Percentiles rank a stretch among this genome's conserved stretches.
Evolutionary conservation across 1,284 basidiomycete genomes (phyloP).

Genomic region (Dichomitus squalens): DNA sequence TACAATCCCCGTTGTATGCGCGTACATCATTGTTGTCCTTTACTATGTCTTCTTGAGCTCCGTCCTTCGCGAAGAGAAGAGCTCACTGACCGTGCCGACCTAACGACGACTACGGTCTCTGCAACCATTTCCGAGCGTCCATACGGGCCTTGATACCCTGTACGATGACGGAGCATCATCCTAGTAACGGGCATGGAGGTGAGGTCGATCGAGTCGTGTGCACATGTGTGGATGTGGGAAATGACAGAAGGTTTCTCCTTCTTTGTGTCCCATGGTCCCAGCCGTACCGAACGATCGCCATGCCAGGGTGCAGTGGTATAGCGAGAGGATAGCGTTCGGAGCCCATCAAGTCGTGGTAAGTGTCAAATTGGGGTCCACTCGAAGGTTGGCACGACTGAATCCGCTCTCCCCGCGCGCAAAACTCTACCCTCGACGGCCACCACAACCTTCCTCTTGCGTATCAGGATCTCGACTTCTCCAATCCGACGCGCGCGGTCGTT

Average conservation of each 20-base stretch:
- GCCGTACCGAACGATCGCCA: not conserved
- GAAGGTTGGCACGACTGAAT: not conserved
- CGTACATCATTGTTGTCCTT: not conserved
- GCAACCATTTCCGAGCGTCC: not conserved
- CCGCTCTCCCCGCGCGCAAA: not conserved
- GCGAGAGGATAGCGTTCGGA: slow-evolving; percentile 16
- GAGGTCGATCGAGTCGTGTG: not conserved
- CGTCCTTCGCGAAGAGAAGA: not conserved
- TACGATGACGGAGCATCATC: not conserved
- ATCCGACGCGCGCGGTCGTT: slow-evolving; percentile 14
- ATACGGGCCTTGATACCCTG: not conserved
- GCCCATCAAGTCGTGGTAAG: slow-evolving; percentile 10
- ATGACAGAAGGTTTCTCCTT: not conserved
- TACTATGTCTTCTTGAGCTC: not conserved
- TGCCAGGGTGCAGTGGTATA: slow-evolving; percentile 14
- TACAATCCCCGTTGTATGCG: no score
- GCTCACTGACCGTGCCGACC: no score
- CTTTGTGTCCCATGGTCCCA: not conserved
- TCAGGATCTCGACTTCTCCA: slow-evolving; percentile 16
- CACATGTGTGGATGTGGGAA: not conserved
- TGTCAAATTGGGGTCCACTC: not conserved
- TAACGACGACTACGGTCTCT: not conserved
- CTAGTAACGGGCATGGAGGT: not conserved
- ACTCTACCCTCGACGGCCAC: not conserved
- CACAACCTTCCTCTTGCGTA: not conserved